Conservation (phyloP, 2,329 filamentous ascomycete species). For the Dothideomycetidae sp. region DNA sequence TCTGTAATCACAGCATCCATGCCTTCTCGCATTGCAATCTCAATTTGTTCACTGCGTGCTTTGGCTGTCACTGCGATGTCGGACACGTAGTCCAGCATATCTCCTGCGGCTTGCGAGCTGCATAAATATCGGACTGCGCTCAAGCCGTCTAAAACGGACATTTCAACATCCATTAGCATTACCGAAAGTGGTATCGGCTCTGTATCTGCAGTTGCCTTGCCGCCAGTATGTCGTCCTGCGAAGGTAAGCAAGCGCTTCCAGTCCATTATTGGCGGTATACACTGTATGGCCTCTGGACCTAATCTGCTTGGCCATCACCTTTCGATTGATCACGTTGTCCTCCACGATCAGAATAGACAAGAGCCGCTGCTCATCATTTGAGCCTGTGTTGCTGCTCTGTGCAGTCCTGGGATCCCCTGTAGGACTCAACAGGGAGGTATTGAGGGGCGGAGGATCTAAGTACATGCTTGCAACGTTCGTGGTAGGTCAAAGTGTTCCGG, state of each 20-base stretch:
- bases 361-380: slow-evolving; percentile 3
- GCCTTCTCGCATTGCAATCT: slow-evolving; percentile 15
- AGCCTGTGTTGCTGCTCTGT: too few relatives aligned
- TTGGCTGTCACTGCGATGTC: slow-evolving; percentile 21
- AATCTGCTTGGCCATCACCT: slow-evolving; percentile 28
- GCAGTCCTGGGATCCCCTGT: too few relatives aligned
- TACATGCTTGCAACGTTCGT: too few relatives aligned
- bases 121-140: slow-evolving; percentile 16
- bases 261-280: slow-evolving; percentile 25
- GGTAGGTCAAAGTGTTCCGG: too few relatives aligned
- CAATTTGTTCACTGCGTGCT: slow-evolving; percentile 17
- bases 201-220: not conserved
- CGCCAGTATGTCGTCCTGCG: slow-evolving; percentile 14
- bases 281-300: slow-evolving; percentile 11
- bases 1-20: slow-evolving; percentile 13
- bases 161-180: slow-evolving; percentile 21
- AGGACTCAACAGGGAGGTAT: too few relatives aligned
- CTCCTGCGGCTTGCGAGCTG: slow-evolving; percentile 13
- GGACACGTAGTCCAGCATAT: slow-evolving; percentile 13
- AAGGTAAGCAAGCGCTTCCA: slow-evolving; percentile 24
- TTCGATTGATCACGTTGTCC: slow-evolving; percentile 21
- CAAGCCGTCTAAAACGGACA: slow-evolving; percentile 20
- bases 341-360: slow-evolving; percentile 15
- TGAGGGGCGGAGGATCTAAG: too few relatives aligned
- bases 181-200: slow-evolving; percentile 13